phyloP scores from a whole-genome alignment of 2,329 filamentous ascomycete species.

The Colletotrichum destructivum region DNA sequence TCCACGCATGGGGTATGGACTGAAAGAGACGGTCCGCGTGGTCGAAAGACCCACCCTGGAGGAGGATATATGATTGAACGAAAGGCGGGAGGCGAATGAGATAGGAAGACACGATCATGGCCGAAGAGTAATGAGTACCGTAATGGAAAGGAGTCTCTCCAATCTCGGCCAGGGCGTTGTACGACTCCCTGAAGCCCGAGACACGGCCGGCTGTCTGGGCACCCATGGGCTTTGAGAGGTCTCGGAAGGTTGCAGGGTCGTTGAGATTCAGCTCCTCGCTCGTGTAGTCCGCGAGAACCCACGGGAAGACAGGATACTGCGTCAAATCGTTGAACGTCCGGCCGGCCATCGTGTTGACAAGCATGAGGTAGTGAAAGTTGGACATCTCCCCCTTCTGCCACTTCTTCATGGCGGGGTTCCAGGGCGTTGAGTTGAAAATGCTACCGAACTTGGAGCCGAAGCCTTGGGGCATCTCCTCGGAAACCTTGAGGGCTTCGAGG shows the following conservation, averaged over 20 bases:
- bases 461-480: constrained; percentile 71
- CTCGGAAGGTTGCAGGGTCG: constrained; percentile 88
- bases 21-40: constrained; percentile 97
- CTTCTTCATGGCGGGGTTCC: constrained; percentile 87
- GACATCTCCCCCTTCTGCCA: constrained; percentile 97
- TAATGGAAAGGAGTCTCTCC: constrained; percentile 96
- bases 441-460: constrained; percentile 92
- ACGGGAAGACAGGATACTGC: constrained; percentile 98
- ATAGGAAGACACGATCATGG: constrained; percentile 98
- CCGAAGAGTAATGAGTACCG: constrained; percentile 97
- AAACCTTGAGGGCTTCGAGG: constrained; percentile 83
- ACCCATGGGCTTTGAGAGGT: constrained; percentile 96
- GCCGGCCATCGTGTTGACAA: constrained; percentile 97
- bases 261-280: constrained; percentile 92
- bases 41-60: constrained; percentile 97
- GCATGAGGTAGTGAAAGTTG: constrained; percentile 99
- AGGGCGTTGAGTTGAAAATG: constrained; percentile 87
- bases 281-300: constrained; percentile 96
- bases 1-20: constrained; percentile 92
- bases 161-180: constrained; percentile 91
- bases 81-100: constrained; percentile 96
- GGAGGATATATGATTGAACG: constrained; percentile 92
- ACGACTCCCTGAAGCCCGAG: constrained; percentile 85
- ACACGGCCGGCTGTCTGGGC: constrained; percentile 86
- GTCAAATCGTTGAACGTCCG: constrained; percentile 98